A percentile compares a stretch with the other conserved stretches of the same genome.
Conservation (phyloP, 805 yeast genomes). For the Saturnispora halmiae region DNA sequence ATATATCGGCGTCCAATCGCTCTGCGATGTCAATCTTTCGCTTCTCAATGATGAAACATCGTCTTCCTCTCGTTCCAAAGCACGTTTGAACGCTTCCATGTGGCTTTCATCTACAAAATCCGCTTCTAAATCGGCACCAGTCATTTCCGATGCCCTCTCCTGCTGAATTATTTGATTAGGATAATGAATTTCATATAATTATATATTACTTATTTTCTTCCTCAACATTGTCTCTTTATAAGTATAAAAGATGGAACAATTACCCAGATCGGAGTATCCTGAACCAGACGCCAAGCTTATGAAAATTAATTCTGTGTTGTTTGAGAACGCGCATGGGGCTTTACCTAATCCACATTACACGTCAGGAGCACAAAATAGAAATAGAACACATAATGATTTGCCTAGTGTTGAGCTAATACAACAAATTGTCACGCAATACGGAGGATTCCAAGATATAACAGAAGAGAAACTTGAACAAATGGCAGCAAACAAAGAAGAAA, state of each 20-base stretch:
- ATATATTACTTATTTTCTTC: background rate
- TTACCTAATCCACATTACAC: slow-evolving; percentile 13
- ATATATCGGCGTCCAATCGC: slow-evolving; percentile 41
- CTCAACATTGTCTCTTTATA: background rate
- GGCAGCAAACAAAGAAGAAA: slow-evolving; percentile 24
- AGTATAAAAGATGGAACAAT: background rate
- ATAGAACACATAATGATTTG: slow-evolving; percentile 18
- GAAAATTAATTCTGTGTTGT: slow-evolving; percentile 11
- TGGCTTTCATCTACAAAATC: slow-evolving; percentile 23
- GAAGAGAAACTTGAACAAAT: slow-evolving; percentile 46
- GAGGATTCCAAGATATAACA: slow-evolving; percentile 46
- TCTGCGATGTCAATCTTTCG: slow-evolving; percentile 30
- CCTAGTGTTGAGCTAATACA: slow-evolving; percentile 14
- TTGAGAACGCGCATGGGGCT: slow-evolving; percentile 11
- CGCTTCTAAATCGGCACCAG: slow-evolving; percentile 20
- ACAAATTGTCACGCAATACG: slow-evolving; percentile 15
- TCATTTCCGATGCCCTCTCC: background rate
- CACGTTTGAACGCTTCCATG: slow-evolving; percentile 31
- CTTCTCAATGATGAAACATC: slow-evolving; percentile 1
- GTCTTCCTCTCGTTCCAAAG: slow-evolving; percentile 29
- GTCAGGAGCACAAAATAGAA: background rate
- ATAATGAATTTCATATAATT: too few relatives aligned
- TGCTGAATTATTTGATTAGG: too few relatives aligned
- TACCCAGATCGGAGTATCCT: slow-evolving; percentile 1
- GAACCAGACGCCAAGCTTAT: background rate